Base-by-base conservation (phyloP, 2,329 filamentous ascomycete genomes). In the Cladophialophora immunda region DNA sequence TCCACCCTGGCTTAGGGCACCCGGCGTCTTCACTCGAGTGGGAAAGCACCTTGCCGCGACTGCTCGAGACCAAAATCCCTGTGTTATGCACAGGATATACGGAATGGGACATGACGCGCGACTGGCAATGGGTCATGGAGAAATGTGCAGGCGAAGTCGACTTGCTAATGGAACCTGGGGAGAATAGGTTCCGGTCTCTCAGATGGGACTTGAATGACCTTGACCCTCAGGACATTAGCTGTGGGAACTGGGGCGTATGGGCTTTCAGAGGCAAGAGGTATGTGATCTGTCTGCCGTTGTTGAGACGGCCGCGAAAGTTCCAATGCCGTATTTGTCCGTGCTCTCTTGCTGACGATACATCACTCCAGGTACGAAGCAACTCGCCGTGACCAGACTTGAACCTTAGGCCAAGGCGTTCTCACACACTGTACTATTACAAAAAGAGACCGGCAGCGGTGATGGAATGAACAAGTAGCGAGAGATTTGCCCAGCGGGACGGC, bases 181-280 rank as follows among this genome's bases (percentile, higher is more conserved):
- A 98, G 85, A 99, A 99, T 76, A 86, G 85, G 17, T 99, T 99
- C 83, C 87, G 94, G 75, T 99, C 95, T 81, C 80, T 97, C 77
- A 86, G 94, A 74, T 99, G 96, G 96, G 96, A 99, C 80, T 79
- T 99, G 75, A 97, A 99, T 76, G 96, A 99, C 76, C 82, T 95
- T 70, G 95, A 97, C 77, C 94, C 94, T 6, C 92, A 96, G 76
- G 95, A 98, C 79, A 84, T 98, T 69, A 97, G 90, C 73, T 96
- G 93, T 75, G 94, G 95, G 63, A 99, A 99, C 79, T 99, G 93
- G 93, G 95, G 95, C 11, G 84, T 97, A 1, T 99, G 96, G 93
- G 93, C 91, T 15, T 99, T 99, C 83, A 88, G 95, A 81, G 95
- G 95, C 73, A 99, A 99, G 88, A 91, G 94, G 88, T 97, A 87